Conservation (phyloP, 176 grass and related monocot species). For the Oryza meyeriana region DNA sequence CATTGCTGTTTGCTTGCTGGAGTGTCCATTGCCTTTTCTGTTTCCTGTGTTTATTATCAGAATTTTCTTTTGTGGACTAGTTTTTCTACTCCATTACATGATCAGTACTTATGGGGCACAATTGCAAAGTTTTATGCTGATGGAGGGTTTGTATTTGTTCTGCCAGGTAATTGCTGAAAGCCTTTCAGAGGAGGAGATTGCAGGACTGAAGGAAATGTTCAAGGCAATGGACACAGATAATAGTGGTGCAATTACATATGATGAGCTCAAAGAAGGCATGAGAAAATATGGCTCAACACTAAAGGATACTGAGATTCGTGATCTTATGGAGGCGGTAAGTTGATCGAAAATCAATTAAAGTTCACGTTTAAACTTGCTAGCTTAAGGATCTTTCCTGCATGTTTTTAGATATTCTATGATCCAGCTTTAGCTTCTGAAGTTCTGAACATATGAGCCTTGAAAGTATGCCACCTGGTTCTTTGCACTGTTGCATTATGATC, state of each 20-base stretch:
- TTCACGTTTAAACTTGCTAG: not conserved
- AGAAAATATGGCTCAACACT: slow-evolving; percentile 59
- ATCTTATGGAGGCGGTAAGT: slow-evolving; percentile 82
- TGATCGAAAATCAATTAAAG: not conserved
- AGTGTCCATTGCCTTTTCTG: not conserved
- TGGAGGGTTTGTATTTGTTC: slow-evolving; percentile 10
- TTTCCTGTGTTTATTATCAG: not conserved
- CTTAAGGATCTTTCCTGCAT: not conserved
- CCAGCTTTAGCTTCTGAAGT: slow-evolving; percentile 23
- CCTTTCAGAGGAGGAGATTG: slow-evolving; percentile 82
- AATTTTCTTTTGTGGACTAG: slow-evolving; percentile 21
- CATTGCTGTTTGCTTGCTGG: not conserved
- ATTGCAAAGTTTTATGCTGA: not conserved
- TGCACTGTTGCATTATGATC: not conserved
- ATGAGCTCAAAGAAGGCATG: slow-evolving; percentile 79
- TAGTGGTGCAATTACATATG: slow-evolving; percentile 76
- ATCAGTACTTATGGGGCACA: not conserved
- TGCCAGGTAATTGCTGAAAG: slow-evolving; percentile 77
- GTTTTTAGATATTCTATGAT: not conserved
- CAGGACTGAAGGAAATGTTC: slow-evolving; percentile 77
- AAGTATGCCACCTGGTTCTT: not conserved
- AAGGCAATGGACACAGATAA: slow-evolving; percentile 68
- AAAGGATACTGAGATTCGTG: slow-evolving; percentile 62
- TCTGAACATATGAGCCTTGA: slow-evolving; percentile 5
- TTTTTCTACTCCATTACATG: slow-evolving; percentile 18